phyloP scores from a whole-genome alignment of 495 filamentous ascomycete genomes.

The Terfezia claveryi region DNA sequence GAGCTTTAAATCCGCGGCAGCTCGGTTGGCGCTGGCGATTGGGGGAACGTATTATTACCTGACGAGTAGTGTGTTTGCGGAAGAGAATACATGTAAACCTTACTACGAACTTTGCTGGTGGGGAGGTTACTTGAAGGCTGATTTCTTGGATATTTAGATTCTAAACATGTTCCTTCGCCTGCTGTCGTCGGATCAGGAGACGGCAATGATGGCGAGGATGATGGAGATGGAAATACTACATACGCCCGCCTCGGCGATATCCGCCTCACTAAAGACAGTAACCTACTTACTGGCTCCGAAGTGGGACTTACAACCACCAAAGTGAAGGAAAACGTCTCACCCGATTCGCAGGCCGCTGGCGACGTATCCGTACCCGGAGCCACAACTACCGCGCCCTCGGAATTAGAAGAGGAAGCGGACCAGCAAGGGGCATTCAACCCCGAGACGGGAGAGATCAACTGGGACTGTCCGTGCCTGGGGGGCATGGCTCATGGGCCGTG shows the following conservation, averaged over 20 bases:
- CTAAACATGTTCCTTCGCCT: too few relatives aligned
- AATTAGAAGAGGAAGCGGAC: constrained; percentile 55
- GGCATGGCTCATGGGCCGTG: constrained; percentile 96
- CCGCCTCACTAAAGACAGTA: background rate
- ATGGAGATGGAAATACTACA: constrained; percentile 7
- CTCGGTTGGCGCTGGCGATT: constrained; percentile 52
- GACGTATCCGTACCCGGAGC: background rate
- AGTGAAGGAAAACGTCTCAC: constrained; percentile 26
- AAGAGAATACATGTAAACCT: constrained; percentile 44
- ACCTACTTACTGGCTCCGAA: constrained; percentile 1
- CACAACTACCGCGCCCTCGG: constrained; percentile 23
- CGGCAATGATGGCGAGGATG: constrained; percentile 6
- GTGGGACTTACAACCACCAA: constrained; percentile 21
- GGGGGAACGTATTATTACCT: constrained; percentile 83
- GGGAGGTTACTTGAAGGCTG: too few relatives aligned
- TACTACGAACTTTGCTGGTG: too few relatives aligned
- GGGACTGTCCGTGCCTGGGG: constrained; percentile 94
- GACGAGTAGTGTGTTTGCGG: constrained; percentile 66
- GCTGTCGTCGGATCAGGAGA: constrained; percentile 1
- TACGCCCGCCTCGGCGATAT: background rate
- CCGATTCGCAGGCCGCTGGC: constrained; percentile 12
- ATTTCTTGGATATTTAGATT: too few relatives aligned
- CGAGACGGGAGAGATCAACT: constrained; percentile 98
- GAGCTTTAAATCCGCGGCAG: constrained; percentile 36
- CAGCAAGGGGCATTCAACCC: constrained; percentile 88